phyloP scores from a whole-genome alignment of 2,329 filamentous ascomycete species.

The Aspergillus ruber region DNA sequence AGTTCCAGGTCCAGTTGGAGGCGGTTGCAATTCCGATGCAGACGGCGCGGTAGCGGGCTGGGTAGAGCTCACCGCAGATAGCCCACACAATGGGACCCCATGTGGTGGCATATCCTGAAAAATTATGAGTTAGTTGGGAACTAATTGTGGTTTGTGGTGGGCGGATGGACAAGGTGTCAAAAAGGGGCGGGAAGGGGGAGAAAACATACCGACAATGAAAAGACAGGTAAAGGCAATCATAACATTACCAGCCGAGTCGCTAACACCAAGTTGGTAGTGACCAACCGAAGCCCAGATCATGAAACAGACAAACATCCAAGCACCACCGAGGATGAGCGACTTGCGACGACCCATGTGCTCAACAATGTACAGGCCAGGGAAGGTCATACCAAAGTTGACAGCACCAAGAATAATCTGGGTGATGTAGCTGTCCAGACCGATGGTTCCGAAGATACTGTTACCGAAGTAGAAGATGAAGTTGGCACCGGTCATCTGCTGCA shows the following conservation, averaged over 20 bases:
- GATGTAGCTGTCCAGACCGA: slow-evolving; percentile 59
- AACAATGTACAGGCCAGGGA: slow-evolving; percentile 63
- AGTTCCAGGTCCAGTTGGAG: slow-evolving; percentile 74
- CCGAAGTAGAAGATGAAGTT: slow-evolving; percentile 50
- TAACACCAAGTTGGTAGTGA: slow-evolving; percentile 39
- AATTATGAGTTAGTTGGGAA: neutral
- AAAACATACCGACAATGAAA: slow-evolving; percentile 54
- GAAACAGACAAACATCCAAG: slow-evolving; percentile 63
- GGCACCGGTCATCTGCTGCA: slow-evolving; percentile 45
- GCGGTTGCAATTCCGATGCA: slow-evolving; percentile 71
- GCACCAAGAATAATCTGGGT: slow-evolving; percentile 63
- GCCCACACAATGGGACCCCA: slow-evolving; percentile 58
- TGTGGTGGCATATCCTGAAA: slow-evolving; percentile 54
- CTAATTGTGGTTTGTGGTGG: neutral
- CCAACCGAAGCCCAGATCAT: slow-evolving; percentile 55
- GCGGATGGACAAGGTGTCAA: neutral
- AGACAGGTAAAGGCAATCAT: slow-evolving; percentile 69
- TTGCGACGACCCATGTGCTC: slow-evolving; percentile 63
- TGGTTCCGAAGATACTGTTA: slow-evolving; percentile 58
- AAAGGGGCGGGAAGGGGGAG: neutral
- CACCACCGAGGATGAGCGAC: slow-evolving; percentile 59
- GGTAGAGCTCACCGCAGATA: slow-evolving; percentile 41
- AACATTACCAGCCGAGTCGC: slow-evolving; percentile 51
- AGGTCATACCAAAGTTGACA: slow-evolving; percentile 63
- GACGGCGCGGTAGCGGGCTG: slow-evolving; percentile 56